Evolutionary conservation across 805 yeast species (phyloP), one percentile per base, ranked within the genome.

Genomic region (Isabelozyma rhagii): DNA sequence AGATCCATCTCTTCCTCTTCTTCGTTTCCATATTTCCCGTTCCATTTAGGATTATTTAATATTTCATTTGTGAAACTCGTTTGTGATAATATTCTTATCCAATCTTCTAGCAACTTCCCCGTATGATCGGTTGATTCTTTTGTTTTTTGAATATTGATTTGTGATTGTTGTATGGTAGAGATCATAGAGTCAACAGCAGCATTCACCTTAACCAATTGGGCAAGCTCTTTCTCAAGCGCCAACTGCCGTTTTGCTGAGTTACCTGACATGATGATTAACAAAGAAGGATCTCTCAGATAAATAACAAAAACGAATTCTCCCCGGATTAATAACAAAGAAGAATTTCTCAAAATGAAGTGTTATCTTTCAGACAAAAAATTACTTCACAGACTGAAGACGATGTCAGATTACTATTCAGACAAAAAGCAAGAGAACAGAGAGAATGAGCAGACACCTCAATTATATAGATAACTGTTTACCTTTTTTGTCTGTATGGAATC

Each of bases 51-150:
- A 48, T 77, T 76, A 47, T 71, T 69, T 53, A 82, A 67, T 15
- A 81, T 61, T 8, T 76, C 73, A 27, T 74, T 69, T 4, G 84
- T 78, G 57, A 81, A 80, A 36, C 78, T 77, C 18, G 86, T 79
- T 57, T 84, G 87, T 13, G 86, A 82, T 17, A 84, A 72, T 45
- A 84, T 82, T 53, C 77, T 72, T 47, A 80, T 75, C 87, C 87
- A 84, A 18, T 81, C 73, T 49, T 80, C 84, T 21, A 84, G 63
- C 25, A 84, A 66, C 25, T 69, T 68, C 48, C 79, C 74, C 0
- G 84, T 76, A 29, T 76, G 74, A 39, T 71, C 73, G 41, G 82
- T 72, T 4, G 83, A 74, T 17, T 64, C 67, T 48, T 74, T 71
- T 38, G 66, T 54, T 28, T 64, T 60, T 17, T 55, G 51, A 11